Base-by-base conservation (phyloP, 1,284 basidiomycete genomes). In the Gomphus bonarii region DNA sequence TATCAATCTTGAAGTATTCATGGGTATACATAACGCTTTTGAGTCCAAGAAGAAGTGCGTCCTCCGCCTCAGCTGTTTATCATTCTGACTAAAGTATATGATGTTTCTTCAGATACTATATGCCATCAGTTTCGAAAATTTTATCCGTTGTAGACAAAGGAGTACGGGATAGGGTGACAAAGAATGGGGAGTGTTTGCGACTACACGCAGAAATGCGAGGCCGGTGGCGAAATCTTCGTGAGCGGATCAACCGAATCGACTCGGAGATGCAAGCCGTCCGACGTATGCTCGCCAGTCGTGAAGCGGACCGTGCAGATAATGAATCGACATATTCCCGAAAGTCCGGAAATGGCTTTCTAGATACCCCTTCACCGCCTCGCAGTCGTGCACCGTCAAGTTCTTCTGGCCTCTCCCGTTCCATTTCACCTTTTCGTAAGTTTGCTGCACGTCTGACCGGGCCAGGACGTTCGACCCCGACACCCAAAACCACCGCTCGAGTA, bases 111-210 rank as follows among this genome's bases (percentile, higher is more conserved):
- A 88, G 82, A 68, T 91, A 91, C 69, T 98, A 98, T 68, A 84
- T 91, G 70, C 93, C 94, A 0, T 92, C 93, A 22, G 90, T 91
- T 3, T 88, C 85, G 11, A 93, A 94, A 68, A 93, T 95, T 42
- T 77, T 98, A n/a, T 82, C 85, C 20, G 93, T 94, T 63, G 88
- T 97, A 64, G 91, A 93, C 67, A 95, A 91, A 68, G 91, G 91
- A 40, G 88, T 97, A 31, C 80, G 82, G 59, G 91, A 95, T 62
- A 81, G 92, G 52, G 84, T 90, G 1, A 95, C 93, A 16, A 92
- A 91, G 76, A 97, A 98, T 62, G 95, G 95, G 2, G 93, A 95
- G 72, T 89, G 92, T 28, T 70, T 97, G 56, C 79, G 94, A 58
- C 77, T 91, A 61, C 90, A 88, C 65, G 86, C 86, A 9, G 91